Conservation (phyloP, 306 rosid genomes). For the Glycine tomentella region DNA sequence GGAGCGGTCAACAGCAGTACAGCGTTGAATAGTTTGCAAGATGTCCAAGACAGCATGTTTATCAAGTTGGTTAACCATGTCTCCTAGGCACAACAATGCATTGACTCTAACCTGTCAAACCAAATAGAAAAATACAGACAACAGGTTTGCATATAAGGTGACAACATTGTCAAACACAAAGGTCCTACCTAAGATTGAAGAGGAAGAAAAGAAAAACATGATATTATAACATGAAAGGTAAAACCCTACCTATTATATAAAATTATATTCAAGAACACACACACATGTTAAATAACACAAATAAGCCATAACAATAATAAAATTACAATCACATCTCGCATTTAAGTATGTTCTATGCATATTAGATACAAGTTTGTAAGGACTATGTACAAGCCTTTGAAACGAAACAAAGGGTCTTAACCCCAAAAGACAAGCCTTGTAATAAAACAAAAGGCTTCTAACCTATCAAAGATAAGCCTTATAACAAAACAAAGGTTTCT, state of each 20-base stretch:
- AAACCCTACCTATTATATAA: background rate
- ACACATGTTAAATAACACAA: background rate
- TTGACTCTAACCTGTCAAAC: slow-evolving; percentile 92
- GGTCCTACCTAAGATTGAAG: background rate
- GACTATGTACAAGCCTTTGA: background rate
- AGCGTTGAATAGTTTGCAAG: slow-evolving; percentile 96
- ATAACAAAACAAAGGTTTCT: slow-evolving; percentile 9
- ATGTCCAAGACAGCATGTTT: slow-evolving; percentile 80
- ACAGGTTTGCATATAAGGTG: slow-evolving; percentile 11
- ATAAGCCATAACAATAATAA: background rate
- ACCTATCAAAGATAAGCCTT: background rate
- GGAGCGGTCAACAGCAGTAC: slow-evolving; percentile 95
- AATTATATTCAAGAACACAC: background rate
- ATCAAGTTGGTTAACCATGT: slow-evolving; percentile 79
- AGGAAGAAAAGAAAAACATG: slow-evolving; percentile 12
- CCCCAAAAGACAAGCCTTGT: background rate
- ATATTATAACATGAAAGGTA: background rate
- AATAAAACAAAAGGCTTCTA: background rate
- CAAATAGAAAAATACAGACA: slow-evolving; percentile 33
- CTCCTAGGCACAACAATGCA: slow-evolving; percentile 94
- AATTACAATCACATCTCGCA: background rate
- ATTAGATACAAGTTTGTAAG: background rate
- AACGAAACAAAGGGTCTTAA: background rate
- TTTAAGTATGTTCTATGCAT: background rate
- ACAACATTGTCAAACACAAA: slow-evolving; percentile 8